Evolutionary conservation across 2,329 filamentous ascomycete species (phyloP).

Genomic region (Cytospora paraplurivora): DNA sequence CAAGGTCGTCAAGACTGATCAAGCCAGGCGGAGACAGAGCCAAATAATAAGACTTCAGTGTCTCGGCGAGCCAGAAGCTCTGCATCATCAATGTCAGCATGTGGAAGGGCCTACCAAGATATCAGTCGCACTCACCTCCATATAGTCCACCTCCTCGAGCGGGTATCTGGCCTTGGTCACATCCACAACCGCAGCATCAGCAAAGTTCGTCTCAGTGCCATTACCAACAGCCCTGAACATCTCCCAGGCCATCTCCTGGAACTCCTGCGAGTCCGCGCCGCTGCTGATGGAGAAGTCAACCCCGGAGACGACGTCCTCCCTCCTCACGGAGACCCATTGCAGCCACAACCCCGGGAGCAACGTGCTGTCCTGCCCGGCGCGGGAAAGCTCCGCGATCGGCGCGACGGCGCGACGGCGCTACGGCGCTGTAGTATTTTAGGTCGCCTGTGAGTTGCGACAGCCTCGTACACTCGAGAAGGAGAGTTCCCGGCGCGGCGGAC

Average conservation of each 20-base stretch:
- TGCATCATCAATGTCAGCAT: constrained; percentile 62
- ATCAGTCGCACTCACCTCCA: constrained; percentile 34
- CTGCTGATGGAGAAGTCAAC: constrained; percentile 40
- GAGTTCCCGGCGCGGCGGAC: constrained; percentile 58
- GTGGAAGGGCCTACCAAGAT: background rate
- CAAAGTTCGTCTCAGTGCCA: constrained; percentile 49
- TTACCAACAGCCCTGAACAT: constrained; percentile 53
- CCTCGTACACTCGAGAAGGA: constrained; percentile 73
- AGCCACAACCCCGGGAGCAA: constrained; percentile 75
- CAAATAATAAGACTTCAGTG: constrained; percentile 88
- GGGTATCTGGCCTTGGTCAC: constrained; percentile 46
- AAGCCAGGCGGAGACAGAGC: constrained; percentile 69
- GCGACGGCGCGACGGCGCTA: constrained; percentile 67
- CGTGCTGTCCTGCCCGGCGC: constrained; percentile 65
- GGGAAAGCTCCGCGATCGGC: constrained; percentile 67
- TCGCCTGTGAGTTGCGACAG: constrained; percentile 73
- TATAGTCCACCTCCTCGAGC: constrained; percentile 43
- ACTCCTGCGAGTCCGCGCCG: constrained; percentile 44
- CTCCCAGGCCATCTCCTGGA: constrained; percentile 54
- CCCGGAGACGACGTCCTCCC: constrained; percentile 44
- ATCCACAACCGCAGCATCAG: constrained; percentile 51
- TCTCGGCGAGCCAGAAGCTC: constrained; percentile 90
- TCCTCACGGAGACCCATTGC: constrained; percentile 60
- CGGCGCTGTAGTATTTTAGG: constrained; percentile 72
- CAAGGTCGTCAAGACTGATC: constrained; percentile 69